Percentiles rank a stretch among this genome's conserved stretches.
These are phyloP conservation scores for Penicillium taxi DNA, from an alignment of 495 filamentous ascomycete genomes.

Conservation along the genomic window DNA sequence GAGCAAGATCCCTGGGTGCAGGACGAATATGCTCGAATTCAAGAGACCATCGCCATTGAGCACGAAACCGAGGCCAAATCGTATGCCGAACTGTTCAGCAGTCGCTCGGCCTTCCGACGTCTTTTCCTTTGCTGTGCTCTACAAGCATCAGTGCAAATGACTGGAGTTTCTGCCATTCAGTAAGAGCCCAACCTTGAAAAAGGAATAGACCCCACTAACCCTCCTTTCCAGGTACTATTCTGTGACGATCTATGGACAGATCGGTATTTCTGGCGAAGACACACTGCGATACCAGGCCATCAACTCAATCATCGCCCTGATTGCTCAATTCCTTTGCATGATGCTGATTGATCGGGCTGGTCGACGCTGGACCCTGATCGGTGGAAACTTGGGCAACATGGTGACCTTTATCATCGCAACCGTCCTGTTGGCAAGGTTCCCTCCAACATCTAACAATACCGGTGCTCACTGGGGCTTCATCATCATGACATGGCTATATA, in stretches of 20 bases:
- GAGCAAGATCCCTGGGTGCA: constrained; percentile 37
- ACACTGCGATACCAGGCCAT: constrained; percentile 67
- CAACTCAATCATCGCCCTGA: constrained; percentile 56
- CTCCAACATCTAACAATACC: constrained; percentile 40
- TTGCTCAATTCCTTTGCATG: constrained; percentile 60
- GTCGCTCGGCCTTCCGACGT: constrained; percentile 57
- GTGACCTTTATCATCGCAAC: constrained; percentile 47
- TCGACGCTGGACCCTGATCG: constrained; percentile 56
- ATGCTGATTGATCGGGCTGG: constrained; percentile 59
- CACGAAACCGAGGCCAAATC: constrained; percentile 61
- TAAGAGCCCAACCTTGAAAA: constrained; percentile 9
- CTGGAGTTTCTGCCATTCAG: constrained; percentile 65
- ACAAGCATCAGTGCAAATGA: constrained; percentile 66
- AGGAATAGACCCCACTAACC: not conserved
- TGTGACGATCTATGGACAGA: constrained; percentile 57
- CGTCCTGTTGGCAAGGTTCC: constrained; percentile 49
- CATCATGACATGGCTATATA: constrained; percentile 63
- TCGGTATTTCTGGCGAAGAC: constrained; percentile 55
- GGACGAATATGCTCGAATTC: constrained; percentile 36
- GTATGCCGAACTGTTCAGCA: constrained; percentile 57
- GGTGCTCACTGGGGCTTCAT: constrained; percentile 68
- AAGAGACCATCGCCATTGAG: constrained; percentile 34
- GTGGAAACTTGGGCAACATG: constrained; percentile 57
- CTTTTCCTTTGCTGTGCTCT: constrained; percentile 59
- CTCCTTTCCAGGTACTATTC: constrained; percentile 49